These are phyloP conservation scores for Platanus orientalis DNA, from an alignment of 164 flowering plant genomes.

Conservation along the genomic window DNA sequence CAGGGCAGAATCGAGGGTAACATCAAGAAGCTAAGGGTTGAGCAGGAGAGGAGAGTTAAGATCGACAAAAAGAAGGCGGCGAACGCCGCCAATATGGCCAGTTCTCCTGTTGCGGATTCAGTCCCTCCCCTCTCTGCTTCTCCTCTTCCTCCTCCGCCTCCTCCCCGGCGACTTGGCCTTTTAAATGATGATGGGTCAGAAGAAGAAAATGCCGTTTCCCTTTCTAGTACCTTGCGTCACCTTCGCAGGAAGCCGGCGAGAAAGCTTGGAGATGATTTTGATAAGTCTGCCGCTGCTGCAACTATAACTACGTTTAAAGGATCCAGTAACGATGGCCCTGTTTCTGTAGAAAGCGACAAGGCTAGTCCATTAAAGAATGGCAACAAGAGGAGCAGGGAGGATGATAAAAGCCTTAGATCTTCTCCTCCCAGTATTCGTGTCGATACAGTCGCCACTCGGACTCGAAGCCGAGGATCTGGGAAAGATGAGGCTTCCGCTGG, in stretches of 20 bases:
- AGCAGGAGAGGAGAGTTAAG: constrained; percentile 32
- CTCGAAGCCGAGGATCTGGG: constrained; percentile 16
- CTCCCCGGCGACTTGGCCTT: constrained; percentile 18
- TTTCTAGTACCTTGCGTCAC: too few species aligned
- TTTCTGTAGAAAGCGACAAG: neutral
- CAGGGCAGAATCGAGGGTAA: constrained; percentile 88
- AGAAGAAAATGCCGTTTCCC: too few species aligned
- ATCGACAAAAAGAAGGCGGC: neutral
- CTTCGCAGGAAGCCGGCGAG: constrained; percentile 27
- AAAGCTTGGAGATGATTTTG: constrained; percentile 46
- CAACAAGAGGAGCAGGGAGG: too few species aligned
- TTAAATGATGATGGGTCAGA: constrained; percentile 13
- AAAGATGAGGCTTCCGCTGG: neutral
- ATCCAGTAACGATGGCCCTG: neutral
- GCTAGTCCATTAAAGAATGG: constrained; percentile 6
- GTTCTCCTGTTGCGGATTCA: neutral
- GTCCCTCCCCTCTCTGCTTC: constrained; percentile 14
- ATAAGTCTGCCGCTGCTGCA: constrained; percentile 24
- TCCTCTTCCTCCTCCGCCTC: constrained; percentile 49
- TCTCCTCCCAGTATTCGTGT: neutral
- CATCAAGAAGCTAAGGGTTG: constrained; percentile 41
- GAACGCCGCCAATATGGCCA: too few species aligned
- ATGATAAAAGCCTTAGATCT: neutral
- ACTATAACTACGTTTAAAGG: neutral
- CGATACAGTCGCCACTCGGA: constrained; percentile 8